phyloP scores from a whole-genome alignment of 1,284 basidiomycete species.

The Microbotryum violaceum region DNA sequence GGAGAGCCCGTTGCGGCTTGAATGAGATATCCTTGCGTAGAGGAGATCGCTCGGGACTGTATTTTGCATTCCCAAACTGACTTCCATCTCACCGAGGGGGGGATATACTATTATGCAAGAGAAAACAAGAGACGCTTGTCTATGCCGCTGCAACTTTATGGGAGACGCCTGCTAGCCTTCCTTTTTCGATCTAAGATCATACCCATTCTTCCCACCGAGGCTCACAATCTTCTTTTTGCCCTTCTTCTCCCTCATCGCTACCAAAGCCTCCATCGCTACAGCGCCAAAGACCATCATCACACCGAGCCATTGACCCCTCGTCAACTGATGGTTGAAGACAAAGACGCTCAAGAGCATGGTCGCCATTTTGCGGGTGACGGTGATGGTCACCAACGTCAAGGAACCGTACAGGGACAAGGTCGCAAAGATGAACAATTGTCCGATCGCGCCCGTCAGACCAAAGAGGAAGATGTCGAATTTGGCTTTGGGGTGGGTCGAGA shows the following conservation, averaged over 20 bases:
- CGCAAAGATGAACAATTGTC: constrained; percentile 97
- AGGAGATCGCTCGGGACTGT: too few species aligned
- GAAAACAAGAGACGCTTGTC: too few species aligned
- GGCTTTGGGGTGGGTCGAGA: constrained; percentile 70
- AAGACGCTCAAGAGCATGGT: constrained; percentile 95
- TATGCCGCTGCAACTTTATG: too few species aligned
- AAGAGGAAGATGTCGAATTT: constrained; percentile 72
- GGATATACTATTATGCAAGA: too few species aligned
- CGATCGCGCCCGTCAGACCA: constrained; percentile 81
- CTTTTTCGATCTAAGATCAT: too few species aligned
- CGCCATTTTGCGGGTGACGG: constrained; percentile 94
- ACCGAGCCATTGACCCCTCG: constrained; percentile 81
- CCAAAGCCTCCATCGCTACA: constrained; percentile 21
- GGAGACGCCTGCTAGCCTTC: too few species aligned
- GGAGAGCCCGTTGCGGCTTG: too few species aligned
- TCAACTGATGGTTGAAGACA: constrained; percentile 82
- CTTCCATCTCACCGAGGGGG: too few species aligned
- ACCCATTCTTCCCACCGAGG: too few species aligned
- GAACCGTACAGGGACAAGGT: constrained; percentile 94
- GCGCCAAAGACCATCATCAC: constrained; percentile 72
- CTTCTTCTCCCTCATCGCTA: constrained; percentile 1
- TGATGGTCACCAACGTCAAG: constrained; percentile 88
- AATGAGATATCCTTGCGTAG: too few species aligned
- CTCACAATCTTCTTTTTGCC: not conserved
- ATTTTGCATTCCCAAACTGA: too few species aligned